These are phyloP conservation scores for Penicillium sp. DNA, from an alignment of 2,329 filamentous ascomycete species.

Conservation along the genomic window DNA sequence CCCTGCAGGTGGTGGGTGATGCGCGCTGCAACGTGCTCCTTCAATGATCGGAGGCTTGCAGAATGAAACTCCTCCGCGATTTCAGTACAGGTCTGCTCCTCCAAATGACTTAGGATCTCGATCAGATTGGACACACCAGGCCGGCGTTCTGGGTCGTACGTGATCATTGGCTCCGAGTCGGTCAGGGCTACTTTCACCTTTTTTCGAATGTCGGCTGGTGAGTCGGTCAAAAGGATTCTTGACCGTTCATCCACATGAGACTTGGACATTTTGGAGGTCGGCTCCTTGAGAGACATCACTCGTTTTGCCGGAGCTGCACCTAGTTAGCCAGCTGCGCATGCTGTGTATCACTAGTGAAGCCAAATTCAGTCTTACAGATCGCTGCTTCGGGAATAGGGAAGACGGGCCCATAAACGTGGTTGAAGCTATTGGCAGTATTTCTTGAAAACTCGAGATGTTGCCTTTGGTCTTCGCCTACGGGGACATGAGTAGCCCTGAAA, in stretches of 20 bases:
- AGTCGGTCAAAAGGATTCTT: constrained; percentile 78
- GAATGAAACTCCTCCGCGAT: constrained; percentile 48
- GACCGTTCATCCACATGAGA: constrained; percentile 69
- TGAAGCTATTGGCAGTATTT: constrained; percentile 83
- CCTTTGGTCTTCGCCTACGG: constrained; percentile 90
- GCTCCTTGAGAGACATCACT: constrained; percentile 83
- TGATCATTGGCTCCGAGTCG: constrained; percentile 65
- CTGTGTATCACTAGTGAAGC: background rate
- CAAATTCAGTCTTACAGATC: constrained; percentile 62
- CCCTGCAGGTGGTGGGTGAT: constrained; percentile 30
- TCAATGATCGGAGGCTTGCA: constrained; percentile 58
- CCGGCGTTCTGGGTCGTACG: constrained; percentile 66
- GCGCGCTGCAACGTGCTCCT: constrained; percentile 58
- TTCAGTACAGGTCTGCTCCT: constrained; percentile 44
- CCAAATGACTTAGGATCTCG: constrained; percentile 71
- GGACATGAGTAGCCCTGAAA: constrained; percentile 79
- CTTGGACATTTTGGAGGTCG: constrained; percentile 89
- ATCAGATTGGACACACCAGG: constrained; percentile 88
- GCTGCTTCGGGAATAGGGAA: constrained; percentile 68
- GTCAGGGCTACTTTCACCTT: constrained; percentile 76
- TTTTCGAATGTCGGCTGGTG: constrained; percentile 57
- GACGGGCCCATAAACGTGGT: constrained; percentile 64
- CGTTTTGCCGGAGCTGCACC: constrained; percentile 69
- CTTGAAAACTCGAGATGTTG: constrained; percentile 94
- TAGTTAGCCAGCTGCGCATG: constrained; percentile 5